These are phyloP conservation scores for Pelargonium cotyledonis DNA, from an alignment of 441 rosid species.

Conservation along the genomic window DNA sequence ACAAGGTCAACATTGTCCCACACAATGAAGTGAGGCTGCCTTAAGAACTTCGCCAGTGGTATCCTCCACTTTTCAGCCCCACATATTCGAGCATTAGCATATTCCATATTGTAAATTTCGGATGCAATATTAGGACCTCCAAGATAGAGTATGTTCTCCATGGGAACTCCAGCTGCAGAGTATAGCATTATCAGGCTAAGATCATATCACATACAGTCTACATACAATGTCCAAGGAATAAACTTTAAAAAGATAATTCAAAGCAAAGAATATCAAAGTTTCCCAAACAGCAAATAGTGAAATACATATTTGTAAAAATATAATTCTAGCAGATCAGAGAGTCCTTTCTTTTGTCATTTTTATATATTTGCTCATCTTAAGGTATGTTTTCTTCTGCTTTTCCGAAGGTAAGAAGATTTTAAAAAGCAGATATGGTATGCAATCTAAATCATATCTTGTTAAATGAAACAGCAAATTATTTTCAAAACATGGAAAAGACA, in stretches of 20 bases:
- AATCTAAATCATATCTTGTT: background rate
- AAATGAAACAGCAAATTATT: background rate
- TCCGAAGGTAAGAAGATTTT: too few species aligned
- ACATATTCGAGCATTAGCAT: constrained; percentile 96
- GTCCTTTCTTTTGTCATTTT: too few species aligned
- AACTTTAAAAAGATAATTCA: background rate
- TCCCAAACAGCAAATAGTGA: background rate
- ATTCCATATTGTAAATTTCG: constrained; percentile 83
- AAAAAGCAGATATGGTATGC: too few species aligned
- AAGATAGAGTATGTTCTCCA: constrained; percentile 81
- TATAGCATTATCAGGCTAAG: constrained; percentile 5
- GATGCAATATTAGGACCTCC: constrained; percentile 99
- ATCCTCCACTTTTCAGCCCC: constrained; percentile 96
- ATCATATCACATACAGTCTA: background rate
- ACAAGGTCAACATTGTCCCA: constrained; percentile 93
- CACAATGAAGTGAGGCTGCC: constrained; percentile 92
- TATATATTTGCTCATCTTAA: too few species aligned
- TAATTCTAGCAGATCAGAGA: too few species aligned
- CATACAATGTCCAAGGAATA: background rate
- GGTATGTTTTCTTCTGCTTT: too few species aligned
- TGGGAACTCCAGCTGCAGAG: constrained; percentile 61
- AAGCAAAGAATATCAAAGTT: background rate
- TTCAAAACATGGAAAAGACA: background rate
- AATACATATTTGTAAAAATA: too few species aligned
- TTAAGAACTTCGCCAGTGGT: constrained; percentile 72